phyloP scores from a whole-genome alignment of 2,329 filamentous ascomycete species.

The Lecanicillium sp. region DNA sequence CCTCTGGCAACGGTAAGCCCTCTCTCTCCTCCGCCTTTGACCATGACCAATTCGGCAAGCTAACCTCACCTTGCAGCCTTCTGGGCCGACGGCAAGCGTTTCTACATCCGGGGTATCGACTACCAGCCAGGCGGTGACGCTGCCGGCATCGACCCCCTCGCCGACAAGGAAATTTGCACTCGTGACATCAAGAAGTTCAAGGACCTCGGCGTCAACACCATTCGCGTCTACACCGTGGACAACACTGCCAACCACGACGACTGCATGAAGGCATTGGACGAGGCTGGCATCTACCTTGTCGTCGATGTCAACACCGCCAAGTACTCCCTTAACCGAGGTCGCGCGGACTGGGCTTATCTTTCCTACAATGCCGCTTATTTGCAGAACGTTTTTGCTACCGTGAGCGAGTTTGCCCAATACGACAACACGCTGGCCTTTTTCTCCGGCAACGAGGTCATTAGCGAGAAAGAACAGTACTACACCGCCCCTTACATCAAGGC shows the following conservation, averaged over 20 bases:
- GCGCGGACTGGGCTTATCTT: constrained; percentile 49
- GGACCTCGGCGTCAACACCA: constrained; percentile 79
- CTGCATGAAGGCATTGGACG: constrained; percentile 75
- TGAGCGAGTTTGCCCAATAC: constrained; percentile 77
- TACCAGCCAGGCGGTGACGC: constrained; percentile 57
- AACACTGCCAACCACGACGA: constrained; percentile 74
- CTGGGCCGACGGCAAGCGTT: constrained; percentile 44
- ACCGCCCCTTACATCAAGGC: constrained; percentile 70
- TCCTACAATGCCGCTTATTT: constrained; percentile 88
- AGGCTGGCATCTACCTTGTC: constrained; percentile 86
- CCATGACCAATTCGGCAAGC: not conserved
- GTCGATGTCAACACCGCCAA: constrained; percentile 84
- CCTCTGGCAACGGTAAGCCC: constrained; percentile 48
- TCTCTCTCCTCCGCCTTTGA: not conserved
- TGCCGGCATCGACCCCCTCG: constrained; percentile 62
- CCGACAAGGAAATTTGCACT: constrained; percentile 61
- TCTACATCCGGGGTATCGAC: constrained; percentile 54
- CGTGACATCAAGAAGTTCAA: constrained; percentile 78
- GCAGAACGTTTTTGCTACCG: constrained; percentile 76
- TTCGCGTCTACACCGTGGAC: constrained; percentile 90
- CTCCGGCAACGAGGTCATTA: constrained; percentile 75
- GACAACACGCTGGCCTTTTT: constrained; percentile 83
- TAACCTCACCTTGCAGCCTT: constrained; percentile 38
- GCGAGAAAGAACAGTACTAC: constrained; percentile 56
- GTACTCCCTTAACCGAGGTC: constrained; percentile 76